phyloP scores from a whole-genome alignment of 2,329 filamentous ascomycete species.

The Colletotrichum sp. region DNA sequence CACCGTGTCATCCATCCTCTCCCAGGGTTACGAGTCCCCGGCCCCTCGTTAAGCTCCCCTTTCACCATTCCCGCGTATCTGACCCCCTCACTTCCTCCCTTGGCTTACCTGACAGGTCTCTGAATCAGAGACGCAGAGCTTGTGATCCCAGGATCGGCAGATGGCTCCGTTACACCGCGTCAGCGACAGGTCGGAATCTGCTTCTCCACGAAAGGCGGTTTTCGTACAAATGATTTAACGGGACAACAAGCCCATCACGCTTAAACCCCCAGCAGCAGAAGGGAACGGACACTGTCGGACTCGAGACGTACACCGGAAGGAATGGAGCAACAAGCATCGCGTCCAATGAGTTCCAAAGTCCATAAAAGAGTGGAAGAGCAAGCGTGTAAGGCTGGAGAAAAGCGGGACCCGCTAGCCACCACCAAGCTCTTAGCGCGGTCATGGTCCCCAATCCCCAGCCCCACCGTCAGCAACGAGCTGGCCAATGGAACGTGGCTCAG shows the following conservation, averaged over 20 bases:
- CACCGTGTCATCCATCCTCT: background rate
- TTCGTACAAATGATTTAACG: background rate
- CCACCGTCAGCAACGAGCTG: constrained; percentile 9
- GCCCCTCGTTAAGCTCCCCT: background rate
- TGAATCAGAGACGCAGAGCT: background rate
- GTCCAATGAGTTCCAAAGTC: background rate
- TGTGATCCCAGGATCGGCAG: background rate
- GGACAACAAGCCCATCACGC: background rate
- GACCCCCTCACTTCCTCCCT: background rate
- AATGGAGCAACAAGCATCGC: background rate
- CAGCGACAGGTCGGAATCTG: background rate
- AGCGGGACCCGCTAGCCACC: background rate
- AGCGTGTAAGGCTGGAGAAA: constrained; percentile 9
- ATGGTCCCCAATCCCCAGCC: background rate
- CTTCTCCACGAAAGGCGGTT: background rate
- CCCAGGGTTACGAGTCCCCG: background rate
- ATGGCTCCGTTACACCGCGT: background rate
- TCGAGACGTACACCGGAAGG: background rate
- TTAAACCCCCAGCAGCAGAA: background rate
- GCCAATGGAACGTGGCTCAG: constrained; percentile 8
- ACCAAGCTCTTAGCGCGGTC: background rate
- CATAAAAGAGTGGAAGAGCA: background rate
- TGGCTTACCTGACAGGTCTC: background rate
- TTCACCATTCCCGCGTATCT: background rate
- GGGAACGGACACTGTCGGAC: background rate